Evolutionary conservation across 192 early-diverging fungal species (phyloP).

Genomic region (Pilobolus umbonatus): DNA sequence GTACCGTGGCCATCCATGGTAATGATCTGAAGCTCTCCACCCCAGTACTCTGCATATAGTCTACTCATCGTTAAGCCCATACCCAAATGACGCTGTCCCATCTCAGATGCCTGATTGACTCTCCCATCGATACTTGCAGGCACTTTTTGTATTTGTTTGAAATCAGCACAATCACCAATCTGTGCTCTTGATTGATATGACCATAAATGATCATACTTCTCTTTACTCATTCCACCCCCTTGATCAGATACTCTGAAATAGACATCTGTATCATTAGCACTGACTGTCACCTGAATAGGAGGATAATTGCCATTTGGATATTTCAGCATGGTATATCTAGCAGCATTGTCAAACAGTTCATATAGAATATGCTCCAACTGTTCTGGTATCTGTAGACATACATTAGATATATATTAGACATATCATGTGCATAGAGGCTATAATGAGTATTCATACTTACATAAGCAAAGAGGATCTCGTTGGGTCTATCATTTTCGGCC

Average conservation of each 20-base stretch:
- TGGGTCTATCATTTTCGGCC: background rate
- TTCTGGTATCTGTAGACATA: constrained; percentile 50
- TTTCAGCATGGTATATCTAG: constrained; percentile 63
- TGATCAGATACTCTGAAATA: constrained; percentile 92
- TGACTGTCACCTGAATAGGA: constrained; percentile 82
- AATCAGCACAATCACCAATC: constrained; percentile 50
- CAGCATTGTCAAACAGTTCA: constrained; percentile 86
- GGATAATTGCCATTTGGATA: constrained; percentile 50
- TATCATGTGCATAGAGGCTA: background rate
- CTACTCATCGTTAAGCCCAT: constrained; percentile 88
- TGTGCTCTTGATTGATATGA: constrained; percentile 37
- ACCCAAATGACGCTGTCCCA: constrained; percentile 52
- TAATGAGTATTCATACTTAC: background rate
- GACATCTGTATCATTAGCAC: constrained; percentile 66
- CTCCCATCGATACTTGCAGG: constrained; percentile 59
- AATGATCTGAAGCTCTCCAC: constrained; percentile 74
- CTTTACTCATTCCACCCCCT: constrained; percentile 77
- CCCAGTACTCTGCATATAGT: constrained; percentile 96
- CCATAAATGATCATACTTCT: constrained; percentile 69
- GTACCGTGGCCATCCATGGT: constrained; percentile 88
- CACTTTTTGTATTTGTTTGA: constrained; percentile 72
- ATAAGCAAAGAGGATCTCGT: constrained; percentile 30
- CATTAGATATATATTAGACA: background rate
- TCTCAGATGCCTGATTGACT: constrained; percentile 20
- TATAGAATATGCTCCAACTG: constrained; percentile 93